Conservation (phyloP, 345 rosid species). For the Salix suchowensis region DNA sequence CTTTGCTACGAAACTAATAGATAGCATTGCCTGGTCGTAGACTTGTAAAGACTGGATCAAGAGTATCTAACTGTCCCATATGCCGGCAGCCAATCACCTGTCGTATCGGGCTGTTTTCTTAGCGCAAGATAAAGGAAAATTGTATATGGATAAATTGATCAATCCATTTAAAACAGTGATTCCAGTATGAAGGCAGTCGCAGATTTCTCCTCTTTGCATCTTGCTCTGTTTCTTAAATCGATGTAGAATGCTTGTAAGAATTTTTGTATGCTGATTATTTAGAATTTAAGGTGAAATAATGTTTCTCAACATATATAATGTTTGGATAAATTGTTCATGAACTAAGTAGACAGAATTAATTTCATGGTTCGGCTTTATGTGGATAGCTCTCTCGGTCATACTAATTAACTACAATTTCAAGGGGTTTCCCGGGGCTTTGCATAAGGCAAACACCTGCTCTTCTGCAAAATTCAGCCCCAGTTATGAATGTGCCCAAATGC, state of each 20-base stretch:
- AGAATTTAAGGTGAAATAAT: not conserved
- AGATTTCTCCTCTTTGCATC: not conserved
- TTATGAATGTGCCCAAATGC: not conserved
- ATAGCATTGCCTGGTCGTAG: constrained; percentile 21
- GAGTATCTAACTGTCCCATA: constrained; percentile 53
- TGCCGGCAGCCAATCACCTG: constrained; percentile 50
- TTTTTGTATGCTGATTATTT: not conserved
- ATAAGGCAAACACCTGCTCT: not conserved
- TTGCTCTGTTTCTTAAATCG: not conserved
- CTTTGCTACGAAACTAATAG: not conserved
- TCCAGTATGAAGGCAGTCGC: not conserved
- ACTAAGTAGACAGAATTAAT: no score
- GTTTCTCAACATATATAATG: no score
- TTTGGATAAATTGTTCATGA: no score
- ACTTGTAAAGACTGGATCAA: constrained; percentile 54
- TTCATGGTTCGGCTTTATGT: no score
- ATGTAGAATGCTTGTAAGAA: not conserved
- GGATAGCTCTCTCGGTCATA: not conserved
- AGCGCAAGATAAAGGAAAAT: constrained; percentile 1
- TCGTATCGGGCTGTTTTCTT: constrained; percentile 49
- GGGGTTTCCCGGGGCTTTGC: not conserved
- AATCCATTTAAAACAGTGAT: no score
- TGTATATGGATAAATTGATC: not conserved
- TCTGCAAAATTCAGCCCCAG: not conserved
- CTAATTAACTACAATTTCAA: not conserved